Evolutionary conservation across 2,329 filamentous ascomycete species (phyloP), one percentile per base, ranked within the genome.

Genomic region (Colletotrichum godetiae): DNA sequence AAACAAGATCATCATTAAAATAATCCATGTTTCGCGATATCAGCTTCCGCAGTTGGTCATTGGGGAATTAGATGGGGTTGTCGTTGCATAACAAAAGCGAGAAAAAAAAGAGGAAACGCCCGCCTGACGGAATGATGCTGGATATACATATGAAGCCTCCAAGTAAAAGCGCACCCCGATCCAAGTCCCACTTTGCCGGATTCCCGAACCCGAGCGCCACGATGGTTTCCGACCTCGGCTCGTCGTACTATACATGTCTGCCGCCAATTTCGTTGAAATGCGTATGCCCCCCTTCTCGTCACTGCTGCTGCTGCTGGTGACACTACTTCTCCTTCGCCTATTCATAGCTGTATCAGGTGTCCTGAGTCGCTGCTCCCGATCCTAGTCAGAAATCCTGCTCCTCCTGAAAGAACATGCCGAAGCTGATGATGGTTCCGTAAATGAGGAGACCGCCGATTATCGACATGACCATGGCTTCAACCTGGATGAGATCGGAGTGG

Each of bases 381-480:
- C 37, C 55, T 53, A 56, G 79, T 86, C 85, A 98, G 83, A 98
- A 99, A 79, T 98, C 97, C 81, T 97, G 94, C 82, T 98, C 95
- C 84, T 98, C 95, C 82, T 96, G 93, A 88, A 99, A 99, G 87
- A 98, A 99, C 92, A 98, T 94, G 77, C 94, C 93, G 84, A 99
- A 99, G 86, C 94, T 97, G 85, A 99, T 97, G 81, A 99, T 98
- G 61, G 97, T 99, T 70, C 95, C 94, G 85, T 99, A 99, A 82
- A 99, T 99, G 81, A 99, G 86, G 73, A 98, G 87, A 65, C 97
- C 97, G 33, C 97, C 97, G 65, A 96, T 85, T 78, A 99, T 93
- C 65, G 94, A 97, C 97, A 99, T 99, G 81, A 95, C 86, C 92
- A 98, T 97, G 61, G 97, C 97, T 65, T 94, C 92, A 71, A 93